Evolutionary conservation across 345 rosid species (phyloP), one percentile per base, ranked within the genome.

Genomic region (Aquilaria malaccensis): DNA sequence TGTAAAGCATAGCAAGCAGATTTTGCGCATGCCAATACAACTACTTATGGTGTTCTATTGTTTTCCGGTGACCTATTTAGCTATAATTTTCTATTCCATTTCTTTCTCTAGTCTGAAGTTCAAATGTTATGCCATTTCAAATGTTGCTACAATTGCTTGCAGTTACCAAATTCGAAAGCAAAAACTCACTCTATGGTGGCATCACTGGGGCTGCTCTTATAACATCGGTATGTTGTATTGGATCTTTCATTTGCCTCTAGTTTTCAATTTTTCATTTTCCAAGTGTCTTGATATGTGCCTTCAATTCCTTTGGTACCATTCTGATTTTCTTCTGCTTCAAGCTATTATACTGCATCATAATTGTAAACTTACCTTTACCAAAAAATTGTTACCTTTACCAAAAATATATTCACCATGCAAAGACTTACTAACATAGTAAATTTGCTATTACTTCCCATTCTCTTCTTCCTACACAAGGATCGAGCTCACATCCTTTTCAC

Each of bases 171-270:
- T 91, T 94, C 13, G 84, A 83, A 65, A 88, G 96, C 70, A 86
- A 86, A 33, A 88, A 89, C 9, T 91, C 98, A 13, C 85, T 88
- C 30, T 79, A 78, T 47, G 96, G 96, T 0, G 94, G 98, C 58
- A 72, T 86, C 59, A 79, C 88, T 4, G 89, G 96, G 14, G 87
- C 85, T 29, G 74, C 85, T 70, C 83, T 88, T 33, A 84, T 83
- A 88, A 80, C 88, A 56, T 67, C 86, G 65, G 97, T 91, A 81
- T 72, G 68, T 54, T 65, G 41, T 3, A 11, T 51, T 30, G 4
- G 31, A 4, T 11, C 45, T 37, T 30, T 29, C 58, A 54, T 45
- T 12, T 15, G 32, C 37, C 11, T 13, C 13, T 32, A 41, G 31
- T 58, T n/a, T 0, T 13, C 37, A 33, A 12, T 2, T 11, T 48